Base-by-base conservation (phyloP, 805 yeast species). In the Ogataea pini region DNA sequence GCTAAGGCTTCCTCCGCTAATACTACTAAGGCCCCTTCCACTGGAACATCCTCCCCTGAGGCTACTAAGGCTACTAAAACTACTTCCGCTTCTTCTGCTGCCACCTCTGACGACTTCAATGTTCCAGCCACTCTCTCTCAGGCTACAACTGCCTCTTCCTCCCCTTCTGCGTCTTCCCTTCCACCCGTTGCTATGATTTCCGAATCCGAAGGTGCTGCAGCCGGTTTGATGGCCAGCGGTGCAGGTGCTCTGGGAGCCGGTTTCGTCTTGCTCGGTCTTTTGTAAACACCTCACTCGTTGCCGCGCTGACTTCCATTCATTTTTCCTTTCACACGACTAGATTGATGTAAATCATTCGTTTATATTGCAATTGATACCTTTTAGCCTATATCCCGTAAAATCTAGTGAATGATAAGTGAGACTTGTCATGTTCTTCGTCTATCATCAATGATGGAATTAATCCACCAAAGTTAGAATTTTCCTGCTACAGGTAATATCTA, bases 231-330 rank as follows among this genome's bases (percentile, higher is more conserved):
- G 33, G 52, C 61, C 16, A 58, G 62, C 47, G 63, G 55, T 36
- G 63, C 60, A 16, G 69, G 62, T 46, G 45, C 48, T 10, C 46
- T 59, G 18, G 69, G 62, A 47, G 65, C 60, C 16, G 63, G 56
- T 50, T 54, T 47, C 41, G 25, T 55, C 14, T 31, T 48, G 29
- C 27, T 50, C 19, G 55, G 52, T n/a, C 44, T 55, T 13, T 31
- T 55, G 44, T 55, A 48, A 46, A 39, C 40, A 36, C 39, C 36
- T 16, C 25, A 10, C 7, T 14, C 22, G 17, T 19, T 20, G n/a
- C n/a, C n/a, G n/a, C n/a, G n/a, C n/a, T 14, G 45, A 33, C 38
- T 32, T 38, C 38, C 18, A 27, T 17, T 20, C 27, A n/a, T 49
- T 45, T 46, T 38, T 40, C 34, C 34, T 43, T 37, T 43, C 44